phyloP scores from a whole-genome alignment of 768 basidiomycete species.

The Kwoniella mangroviensis region DNA sequence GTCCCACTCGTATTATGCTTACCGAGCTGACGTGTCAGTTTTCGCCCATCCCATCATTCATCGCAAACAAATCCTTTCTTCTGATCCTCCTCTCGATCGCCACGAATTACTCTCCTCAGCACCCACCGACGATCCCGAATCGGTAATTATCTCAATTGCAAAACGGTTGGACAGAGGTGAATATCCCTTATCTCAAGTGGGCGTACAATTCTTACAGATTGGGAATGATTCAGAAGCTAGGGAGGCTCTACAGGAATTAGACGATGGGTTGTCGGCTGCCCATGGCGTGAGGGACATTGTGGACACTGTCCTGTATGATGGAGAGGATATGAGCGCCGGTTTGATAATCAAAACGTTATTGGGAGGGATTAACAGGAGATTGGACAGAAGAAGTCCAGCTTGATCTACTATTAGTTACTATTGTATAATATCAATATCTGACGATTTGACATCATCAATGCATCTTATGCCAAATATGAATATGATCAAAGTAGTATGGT shows the following conservation, averaged over 20 bases:
- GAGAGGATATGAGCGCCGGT: conserved; percentile 60
- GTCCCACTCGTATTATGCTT: background rate
- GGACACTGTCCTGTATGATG: conserved; percentile 67
- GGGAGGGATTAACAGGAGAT: conserved; percentile 69
- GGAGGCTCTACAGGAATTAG: conserved; percentile 64
- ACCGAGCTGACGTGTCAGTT: conserved; percentile 30
- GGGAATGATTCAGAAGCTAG: conserved; percentile 60
- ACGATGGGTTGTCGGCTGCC: conserved; percentile 63
- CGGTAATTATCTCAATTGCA: conserved; percentile 59
- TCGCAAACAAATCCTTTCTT: conserved; percentile 17
- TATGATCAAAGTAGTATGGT: too few relatives aligned
- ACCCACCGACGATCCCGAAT: conserved; percentile 59
- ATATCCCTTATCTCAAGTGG: conserved; percentile 66
- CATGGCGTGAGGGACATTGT: conserved; percentile 68
- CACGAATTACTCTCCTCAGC: conserved; percentile 51
- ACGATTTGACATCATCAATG: too few relatives aligned
- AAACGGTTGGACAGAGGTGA: conserved; percentile 63
- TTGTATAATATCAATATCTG: background rate
- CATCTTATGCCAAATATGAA: too few relatives aligned
- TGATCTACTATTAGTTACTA: background rate
- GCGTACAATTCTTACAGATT: conserved; percentile 75
- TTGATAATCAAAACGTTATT: conserved; percentile 68
- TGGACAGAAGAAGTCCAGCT: conserved; percentile 55
- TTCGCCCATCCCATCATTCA: conserved; percentile 36
- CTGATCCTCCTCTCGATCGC: conserved; percentile 19